These are phyloP conservation scores for Melastoma candidum DNA, from an alignment of 441 rosid species.

Conservation along the genomic window DNA sequence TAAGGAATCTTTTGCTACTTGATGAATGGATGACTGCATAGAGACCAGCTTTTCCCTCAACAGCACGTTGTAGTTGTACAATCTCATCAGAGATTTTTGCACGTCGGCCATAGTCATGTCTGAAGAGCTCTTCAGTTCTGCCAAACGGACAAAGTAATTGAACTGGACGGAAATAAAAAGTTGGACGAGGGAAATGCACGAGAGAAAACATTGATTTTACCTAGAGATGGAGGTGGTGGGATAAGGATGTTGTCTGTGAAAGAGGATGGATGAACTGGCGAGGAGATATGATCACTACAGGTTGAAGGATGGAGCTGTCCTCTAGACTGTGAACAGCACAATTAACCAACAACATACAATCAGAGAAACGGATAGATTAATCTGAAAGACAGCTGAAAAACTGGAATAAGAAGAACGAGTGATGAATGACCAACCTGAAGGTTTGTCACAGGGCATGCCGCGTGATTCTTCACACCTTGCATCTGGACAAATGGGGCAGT, in stretches of 20 bases:
- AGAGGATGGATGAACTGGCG: conserved; percentile 22
- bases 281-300: conserved; percentile 19
- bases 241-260: conserved; percentile 24
- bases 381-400: neutral
- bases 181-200: neutral
- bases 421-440: conserved; percentile 23
- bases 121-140: conserved; percentile 53
- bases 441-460: conserved; percentile 20
- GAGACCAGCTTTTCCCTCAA: conserved; percentile 62
- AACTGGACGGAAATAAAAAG: neutral
- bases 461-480: conserved; percentile 22
- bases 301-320: neutral
- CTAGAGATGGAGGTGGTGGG: conserved; percentile 61
- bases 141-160: conserved; percentile 12
- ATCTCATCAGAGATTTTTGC: conserved; percentile 42
- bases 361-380: conserved; percentile 11
- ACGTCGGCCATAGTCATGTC: conserved; percentile 51
- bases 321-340: too few species aligned
- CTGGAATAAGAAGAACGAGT: neutral
- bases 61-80: conserved; percentile 65
- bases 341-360: too few species aligned
- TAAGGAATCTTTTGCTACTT: conserved; percentile 35
- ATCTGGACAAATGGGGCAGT: conserved; percentile 17
- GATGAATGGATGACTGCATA: conserved; percentile 44
- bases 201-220: conserved; percentile 29